Conservation (phyloP, 2,329 filamentous ascomycete genomes). For the Alternaria solani region DNA sequence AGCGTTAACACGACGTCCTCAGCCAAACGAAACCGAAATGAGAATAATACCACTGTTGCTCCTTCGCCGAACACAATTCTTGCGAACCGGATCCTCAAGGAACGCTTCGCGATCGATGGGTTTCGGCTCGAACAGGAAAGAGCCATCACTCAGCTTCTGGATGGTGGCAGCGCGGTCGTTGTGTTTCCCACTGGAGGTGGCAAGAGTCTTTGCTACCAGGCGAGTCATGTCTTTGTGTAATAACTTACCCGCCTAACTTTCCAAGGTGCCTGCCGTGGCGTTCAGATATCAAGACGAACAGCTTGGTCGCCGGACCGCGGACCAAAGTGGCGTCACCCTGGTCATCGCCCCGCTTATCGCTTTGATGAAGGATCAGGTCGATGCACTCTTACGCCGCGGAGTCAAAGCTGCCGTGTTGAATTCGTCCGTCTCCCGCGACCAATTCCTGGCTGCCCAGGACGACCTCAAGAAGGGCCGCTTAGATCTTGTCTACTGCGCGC, state of each 20-base stretch:
- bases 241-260: conserved; percentile 7
- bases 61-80: conserved; percentile 33
- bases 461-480: conserved; percentile 70
- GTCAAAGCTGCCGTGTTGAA: conserved; percentile 85
- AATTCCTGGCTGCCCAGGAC: conserved; percentile 69
- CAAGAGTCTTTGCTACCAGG: conserved; percentile 94
- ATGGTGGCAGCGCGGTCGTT: conserved; percentile 55
- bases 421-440: conserved; percentile 61
- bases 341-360: conserved; percentile 92
- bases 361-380: conserved; percentile 95
- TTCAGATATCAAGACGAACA: conserved; percentile 52
- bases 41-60: not conserved
- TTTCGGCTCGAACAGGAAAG: conserved; percentile 59
- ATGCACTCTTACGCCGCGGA: conserved; percentile 73
- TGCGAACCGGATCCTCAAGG: conserved; percentile 48
- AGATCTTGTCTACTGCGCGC: conserved; percentile 89
- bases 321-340: conserved; percentile 81
- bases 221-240: conserved; percentile 52
- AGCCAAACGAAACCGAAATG: conserved; percentile 9
- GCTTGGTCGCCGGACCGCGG: conserved; percentile 54
- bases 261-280: conserved; percentile 51
- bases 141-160: conserved; percentile 54
- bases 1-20: not conserved
- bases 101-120: conserved; percentile 52
- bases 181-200: conserved; percentile 90